Evolutionary conservation across 352 stramenopile genomes (phyloP).

Genomic region (Globisporangium apiculatum): DNA sequence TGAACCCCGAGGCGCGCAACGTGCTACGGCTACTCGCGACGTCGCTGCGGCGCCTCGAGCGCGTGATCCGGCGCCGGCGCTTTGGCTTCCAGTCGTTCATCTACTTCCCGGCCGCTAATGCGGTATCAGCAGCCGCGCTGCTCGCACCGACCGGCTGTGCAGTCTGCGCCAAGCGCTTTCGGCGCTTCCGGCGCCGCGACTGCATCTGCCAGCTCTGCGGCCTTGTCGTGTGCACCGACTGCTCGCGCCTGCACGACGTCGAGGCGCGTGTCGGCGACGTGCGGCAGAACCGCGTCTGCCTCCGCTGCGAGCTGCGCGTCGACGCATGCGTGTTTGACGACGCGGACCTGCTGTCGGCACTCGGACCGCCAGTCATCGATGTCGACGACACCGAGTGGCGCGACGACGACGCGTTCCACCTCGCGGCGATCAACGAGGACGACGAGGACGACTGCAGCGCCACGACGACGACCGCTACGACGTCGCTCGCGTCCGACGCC

Average conservation of each 20-base stretch:
- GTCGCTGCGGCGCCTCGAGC: constrained; percentile 52
- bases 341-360: constrained; percentile 30
- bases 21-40: constrained; percentile 50
- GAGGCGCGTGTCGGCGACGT: constrained; percentile 31
- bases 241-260: constrained; percentile 36
- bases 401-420: constrained; percentile 13
- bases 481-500: not conserved
- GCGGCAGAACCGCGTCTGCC: constrained; percentile 34
- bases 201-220: constrained; percentile 51
- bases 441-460: constrained; percentile 12
- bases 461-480: constrained; percentile 1
- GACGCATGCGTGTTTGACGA: constrained; percentile 45
- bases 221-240: constrained; percentile 34
- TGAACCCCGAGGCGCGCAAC: constrained; percentile 56
- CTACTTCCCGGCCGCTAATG: constrained; percentile 29
- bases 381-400: constrained; percentile 35
- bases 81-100: constrained; percentile 67
- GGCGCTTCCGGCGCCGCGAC: constrained; percentile 31
- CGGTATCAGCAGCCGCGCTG: constrained; percentile 6
- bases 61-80: constrained; percentile 56
- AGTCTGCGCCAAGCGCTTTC: constrained; percentile 45
- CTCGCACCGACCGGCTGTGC: constrained; percentile 21
- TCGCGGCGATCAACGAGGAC: constrained; percentile 11
- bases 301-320: constrained; percentile 34
- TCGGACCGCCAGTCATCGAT: constrained; percentile 36